phyloP scores from a whole-genome alignment of 306 rosid species.

The Luffa acutangula region DNA sequence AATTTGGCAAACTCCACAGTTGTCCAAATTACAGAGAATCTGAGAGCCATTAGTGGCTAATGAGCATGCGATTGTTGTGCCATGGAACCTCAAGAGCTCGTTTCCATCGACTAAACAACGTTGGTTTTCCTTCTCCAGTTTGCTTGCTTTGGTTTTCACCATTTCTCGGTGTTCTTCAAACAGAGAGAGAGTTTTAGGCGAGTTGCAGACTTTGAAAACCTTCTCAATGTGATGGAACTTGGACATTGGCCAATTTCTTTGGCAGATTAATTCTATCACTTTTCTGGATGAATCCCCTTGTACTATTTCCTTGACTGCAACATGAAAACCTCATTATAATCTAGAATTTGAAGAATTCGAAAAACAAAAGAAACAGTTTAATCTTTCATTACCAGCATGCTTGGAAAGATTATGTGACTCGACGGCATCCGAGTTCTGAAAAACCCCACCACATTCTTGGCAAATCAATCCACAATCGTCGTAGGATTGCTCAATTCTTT shows the following conservation, averaged over 20 bases:
- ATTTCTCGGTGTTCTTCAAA: conserved; percentile 52
- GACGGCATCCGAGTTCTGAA: conserved; percentile 3
- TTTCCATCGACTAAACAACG: conserved; percentile 66
- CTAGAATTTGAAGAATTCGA: neutral
- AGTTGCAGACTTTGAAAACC: conserved; percentile 40
- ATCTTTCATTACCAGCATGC: conserved; percentile 34
- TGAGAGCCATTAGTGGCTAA: conserved; percentile 26
- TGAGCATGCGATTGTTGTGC: conserved; percentile 49
- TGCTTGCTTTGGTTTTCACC: conserved; percentile 35
- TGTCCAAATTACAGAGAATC: conserved; percentile 22
- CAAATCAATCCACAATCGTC: conserved; percentile 18
- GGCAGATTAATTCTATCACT: conserved; percentile 46
- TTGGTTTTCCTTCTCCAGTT: conserved; percentile 21
- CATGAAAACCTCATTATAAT: neutral
- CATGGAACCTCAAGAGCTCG: conserved; percentile 56
- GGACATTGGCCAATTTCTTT: conserved; percentile 17
- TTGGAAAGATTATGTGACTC: conserved; percentile 8
- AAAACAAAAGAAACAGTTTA: neutral
- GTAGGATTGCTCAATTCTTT: neutral
- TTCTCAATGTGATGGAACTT: conserved; percentile 22
- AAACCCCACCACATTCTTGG: conserved; percentile 27
- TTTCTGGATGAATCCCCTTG: conserved; percentile 34
- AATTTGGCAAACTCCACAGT: conserved; percentile 47
- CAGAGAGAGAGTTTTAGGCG: conserved; percentile 20
- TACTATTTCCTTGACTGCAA: conserved; percentile 33